Base-by-base conservation (phyloP, 805 yeast species). In the Brettanomyces nanus region DNA sequence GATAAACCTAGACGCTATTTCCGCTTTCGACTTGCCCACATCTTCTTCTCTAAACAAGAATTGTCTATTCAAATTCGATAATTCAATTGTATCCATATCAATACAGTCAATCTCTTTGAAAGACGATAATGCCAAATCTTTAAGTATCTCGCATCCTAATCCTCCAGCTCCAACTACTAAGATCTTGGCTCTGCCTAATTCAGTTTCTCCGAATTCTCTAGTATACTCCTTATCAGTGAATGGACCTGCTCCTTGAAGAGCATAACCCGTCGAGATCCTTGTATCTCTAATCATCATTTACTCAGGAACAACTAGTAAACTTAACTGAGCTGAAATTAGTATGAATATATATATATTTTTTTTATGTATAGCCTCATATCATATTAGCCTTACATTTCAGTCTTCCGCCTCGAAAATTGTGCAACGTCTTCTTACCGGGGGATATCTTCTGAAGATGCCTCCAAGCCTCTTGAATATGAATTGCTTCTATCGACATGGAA, bases 391-490 rank as follows among this genome's bases (percentile, higher is more conserved):
- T 63, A 3, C 73, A 61, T 43, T 63, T 66, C 29, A 79, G 62
- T 44, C 74, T 60, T 2, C 87, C 86, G 10, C 87, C 95, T 23
- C 77, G 73, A 56, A 80, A 85, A 37, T 81, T 77, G 42, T 86
- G 67, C 31, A 78, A 55, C 2, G 92, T 81, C 42, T 71, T 75
- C 44, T 75, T 80, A 33, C 68, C 71, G 50, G 73, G 73, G 31
- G 70, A 69, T 2, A 57, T 62, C 2, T 66, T 60, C 56, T 87
- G 96, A 31, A 85, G 58, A 37, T 80, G 62, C 51, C 96, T 66
- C 87, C 92, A 86, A 0, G 97, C 96, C 52, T 86, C 95, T 42
- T 80, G 79, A 9, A 89, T 78, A 57, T 89, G 95, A 41, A 75
- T 73, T 0, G 90, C 85, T 54, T 75, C 65, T 27, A 89, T 68